A percentile compares a stretch with the other conserved stretches of the same genome.
phyloP scores from a whole-genome alignment of 768 basidiomycete species.

The Hericium erinaceus region DNA sequence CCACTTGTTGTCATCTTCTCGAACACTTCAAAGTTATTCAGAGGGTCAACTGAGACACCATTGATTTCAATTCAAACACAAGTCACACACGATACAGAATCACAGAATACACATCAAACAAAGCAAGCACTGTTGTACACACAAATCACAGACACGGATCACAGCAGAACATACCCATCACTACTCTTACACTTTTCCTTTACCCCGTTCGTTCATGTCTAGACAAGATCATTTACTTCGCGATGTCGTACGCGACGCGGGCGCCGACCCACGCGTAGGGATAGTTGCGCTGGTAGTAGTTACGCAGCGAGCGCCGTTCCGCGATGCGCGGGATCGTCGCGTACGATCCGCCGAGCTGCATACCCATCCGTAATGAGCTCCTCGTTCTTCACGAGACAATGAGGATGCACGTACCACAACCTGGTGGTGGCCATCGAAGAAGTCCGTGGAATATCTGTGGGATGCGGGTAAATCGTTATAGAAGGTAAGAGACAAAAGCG shows the following conservation, averaged over 20 bases:
- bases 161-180: too few species aligned
- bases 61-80: too few species aligned
- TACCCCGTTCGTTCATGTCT: too few species aligned
- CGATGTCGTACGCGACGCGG: constrained; percentile 46
- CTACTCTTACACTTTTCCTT: too few species aligned
- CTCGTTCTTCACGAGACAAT: not conserved
- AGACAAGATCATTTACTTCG: not conserved
- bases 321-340: constrained; percentile 78
- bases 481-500: not conserved
- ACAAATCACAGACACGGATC: too few species aligned
- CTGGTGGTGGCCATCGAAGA: constrained; percentile 81
- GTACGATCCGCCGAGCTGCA: constrained; percentile 83
- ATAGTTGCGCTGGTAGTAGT: constrained; percentile 91
- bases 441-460: constrained; percentile 71
- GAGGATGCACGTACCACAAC: constrained; percentile 60
- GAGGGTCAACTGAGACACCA: too few species aligned
- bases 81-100: too few species aligned
- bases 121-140: too few species aligned
- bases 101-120: too few species aligned
- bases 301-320: constrained; percentile 66
- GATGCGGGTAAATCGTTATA: not conserved
- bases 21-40: too few species aligned
- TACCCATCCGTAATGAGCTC: constrained; percentile 6
- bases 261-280: constrained; percentile 84
- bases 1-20: too few species aligned